Base-by-base conservation (phyloP, 345 rosid genomes). In the Syzygium aromaticum region DNA sequence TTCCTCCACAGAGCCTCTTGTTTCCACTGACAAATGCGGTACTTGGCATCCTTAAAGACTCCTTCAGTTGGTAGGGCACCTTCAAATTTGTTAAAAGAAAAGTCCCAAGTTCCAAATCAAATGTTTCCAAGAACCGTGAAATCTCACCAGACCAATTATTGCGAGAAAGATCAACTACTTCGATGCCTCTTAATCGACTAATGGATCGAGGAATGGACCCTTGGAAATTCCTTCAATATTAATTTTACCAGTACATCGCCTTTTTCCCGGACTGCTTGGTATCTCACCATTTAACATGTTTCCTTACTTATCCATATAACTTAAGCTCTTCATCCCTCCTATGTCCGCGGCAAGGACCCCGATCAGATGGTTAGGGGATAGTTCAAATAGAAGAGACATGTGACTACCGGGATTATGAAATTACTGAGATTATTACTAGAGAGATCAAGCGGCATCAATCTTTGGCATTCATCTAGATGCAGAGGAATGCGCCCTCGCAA, bases 191-290 rank as follows among this genome's bases (percentile, higher is more conserved):
- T 56, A 92, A 49, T 25, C 85, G 64, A 57, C 87, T 84, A 16
- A 93, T 78, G 9, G 92, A 91, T 2, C 78, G 27, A 54, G 95
- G 94, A 33, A 93, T 89, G 54, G 67, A 30, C 2, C 92, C 93
- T 61, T 84, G 85, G 33, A 92, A 91, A 17, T 0, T 83, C 88
- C 4, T 73, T 38, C 90, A 93, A 3, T 8, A 21, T 4, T 9
- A 91, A 83, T 54, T 9, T 19, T 38, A 73, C 85, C 53, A 92
- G 54, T 27, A 11, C 49, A 38, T 16, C 23, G 52, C 92, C 90
- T 51, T 82, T 63, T 12, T 91, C 91, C 91, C 14, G 91, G 78
- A 40, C 54, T 56, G 17, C 25, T 1, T 0, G 94, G 91, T 82
- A 92, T 91, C 63, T 87, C 89, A 17, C 94, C 90, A 2, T 88